phyloP scores from a whole-genome alignment of 495 filamentous ascomycete genomes.

The Pseudomonodictys pantanalensis region DNA sequence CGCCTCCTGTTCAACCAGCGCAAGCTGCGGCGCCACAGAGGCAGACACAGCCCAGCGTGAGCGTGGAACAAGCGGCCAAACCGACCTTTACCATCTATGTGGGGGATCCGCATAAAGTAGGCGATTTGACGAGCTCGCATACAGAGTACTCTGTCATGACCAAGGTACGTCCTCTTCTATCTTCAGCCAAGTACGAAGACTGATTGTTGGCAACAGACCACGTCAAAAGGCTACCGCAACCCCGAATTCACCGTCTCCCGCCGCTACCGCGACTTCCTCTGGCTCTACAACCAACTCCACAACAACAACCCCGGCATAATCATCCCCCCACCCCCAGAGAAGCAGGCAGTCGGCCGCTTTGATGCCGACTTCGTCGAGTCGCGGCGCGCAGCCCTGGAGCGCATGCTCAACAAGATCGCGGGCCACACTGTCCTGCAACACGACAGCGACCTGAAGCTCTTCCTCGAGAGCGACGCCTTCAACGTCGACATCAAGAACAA shows the following conservation, averaged over 20 bases:
- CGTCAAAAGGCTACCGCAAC: conserved; percentile 90
- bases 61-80: conserved; percentile 83
- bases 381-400: conserved; percentile 81
- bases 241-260: conserved; percentile 88
- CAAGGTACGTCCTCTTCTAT: conserved; percentile 58
- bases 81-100: conserved; percentile 90
- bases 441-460: conserved; percentile 90
- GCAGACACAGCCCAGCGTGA: conserved; percentile 75
- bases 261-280: conserved; percentile 93
- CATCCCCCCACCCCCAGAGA: conserved; percentile 94
- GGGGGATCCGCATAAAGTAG: conserved; percentile 96
- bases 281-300: conserved; percentile 93
- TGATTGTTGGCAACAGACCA: conserved; percentile 57
- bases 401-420: conserved; percentile 95
- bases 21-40: conserved; percentile 47
- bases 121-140: conserved; percentile 92
- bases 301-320: conserved; percentile 92
- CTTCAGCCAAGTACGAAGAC: background rate
- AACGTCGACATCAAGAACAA: conserved; percentile 97
- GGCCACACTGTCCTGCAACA: conserved; percentile 88
- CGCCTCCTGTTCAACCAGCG: conserved; percentile 68
- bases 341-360: conserved; percentile 94
- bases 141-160: conserved; percentile 96
- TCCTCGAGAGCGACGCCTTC: conserved; percentile 92
- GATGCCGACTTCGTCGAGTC: conserved; percentile 96